Conservation (phyloP, 164 flowering plant species). For the Stephania yunnanensis region DNA sequence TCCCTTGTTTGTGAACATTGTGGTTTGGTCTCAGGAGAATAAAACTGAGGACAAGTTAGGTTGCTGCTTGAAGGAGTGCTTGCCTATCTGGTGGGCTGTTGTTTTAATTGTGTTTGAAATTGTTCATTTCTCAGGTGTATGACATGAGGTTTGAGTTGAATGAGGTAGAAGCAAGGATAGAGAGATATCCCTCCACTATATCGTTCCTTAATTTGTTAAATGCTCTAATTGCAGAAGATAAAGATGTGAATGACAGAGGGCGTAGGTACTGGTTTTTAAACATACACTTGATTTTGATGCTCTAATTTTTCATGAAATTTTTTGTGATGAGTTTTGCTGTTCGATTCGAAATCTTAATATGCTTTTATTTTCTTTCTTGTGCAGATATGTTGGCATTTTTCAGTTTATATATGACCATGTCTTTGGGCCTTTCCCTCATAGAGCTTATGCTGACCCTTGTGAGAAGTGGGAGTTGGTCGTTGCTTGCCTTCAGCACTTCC, state of each 20-base stretch:
- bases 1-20: neutral
- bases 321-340: conserved; percentile 5
- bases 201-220: conserved; percentile 90
- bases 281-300: neutral
- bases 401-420: conserved; percentile 91
- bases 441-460: conserved; percentile 92
- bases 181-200: conserved; percentile 89
- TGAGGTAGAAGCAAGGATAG: conserved; percentile 93
- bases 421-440: conserved; percentile 90
- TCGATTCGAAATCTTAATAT: neutral
- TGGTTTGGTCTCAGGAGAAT: neutral
- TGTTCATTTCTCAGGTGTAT: conserved; percentile 61
- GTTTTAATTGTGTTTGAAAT: neutral
- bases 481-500: conserved; percentile 91
- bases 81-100: neutral
- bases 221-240: conserved; percentile 78
- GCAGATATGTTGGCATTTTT: conserved; percentile 90
- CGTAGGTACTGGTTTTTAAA: conserved; percentile 50
- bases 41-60: neutral
- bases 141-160: conserved; percentile 96
- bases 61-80: neutral
- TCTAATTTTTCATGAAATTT: neutral
- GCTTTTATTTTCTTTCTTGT: conserved; percentile 1
- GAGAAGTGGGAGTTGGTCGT: conserved; percentile 96
- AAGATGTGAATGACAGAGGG: conserved; percentile 83